Evolutionary conservation across 257 asterid genomes (phyloP).

Genomic region (Fraxinus americana): DNA sequence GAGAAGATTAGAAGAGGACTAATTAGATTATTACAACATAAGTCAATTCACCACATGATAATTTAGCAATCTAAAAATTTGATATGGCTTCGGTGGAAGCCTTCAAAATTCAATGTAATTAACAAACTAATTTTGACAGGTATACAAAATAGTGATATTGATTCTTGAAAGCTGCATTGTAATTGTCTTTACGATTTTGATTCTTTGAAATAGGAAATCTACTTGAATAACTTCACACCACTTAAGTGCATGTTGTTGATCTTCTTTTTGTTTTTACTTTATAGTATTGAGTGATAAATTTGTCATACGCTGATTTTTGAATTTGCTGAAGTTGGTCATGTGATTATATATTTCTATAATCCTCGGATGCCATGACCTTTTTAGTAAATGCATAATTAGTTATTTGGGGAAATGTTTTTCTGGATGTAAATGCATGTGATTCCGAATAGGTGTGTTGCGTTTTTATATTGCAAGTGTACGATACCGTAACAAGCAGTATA

Average conservation of each 20-base stretch:
- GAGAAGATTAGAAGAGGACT: not conserved
- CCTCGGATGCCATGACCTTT: not conserved
- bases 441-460: not conserved
- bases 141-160: not conserved
- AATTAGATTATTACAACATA: not conserved
- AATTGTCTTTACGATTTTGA: too few relatives aligned
- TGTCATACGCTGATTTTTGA: not conserved
- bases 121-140: not conserved
- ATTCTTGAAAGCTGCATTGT: not conserved
- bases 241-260: not conserved
- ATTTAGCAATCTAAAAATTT: not conserved
- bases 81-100: not conserved
- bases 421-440: not conserved
- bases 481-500: too few relatives aligned
- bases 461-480: too few relatives aligned
- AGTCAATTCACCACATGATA: not conserved
- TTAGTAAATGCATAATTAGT: not conserved
- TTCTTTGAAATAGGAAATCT: not conserved
- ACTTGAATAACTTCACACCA: not conserved
- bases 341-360: not conserved
- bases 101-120: not conserved
- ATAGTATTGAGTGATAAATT: not conserved
- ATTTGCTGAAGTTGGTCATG: not conserved
- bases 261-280: not conserved
- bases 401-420: not conserved